phyloP scores from a whole-genome alignment of 768 basidiomycete species.

The Calocera cornea region DNA sequence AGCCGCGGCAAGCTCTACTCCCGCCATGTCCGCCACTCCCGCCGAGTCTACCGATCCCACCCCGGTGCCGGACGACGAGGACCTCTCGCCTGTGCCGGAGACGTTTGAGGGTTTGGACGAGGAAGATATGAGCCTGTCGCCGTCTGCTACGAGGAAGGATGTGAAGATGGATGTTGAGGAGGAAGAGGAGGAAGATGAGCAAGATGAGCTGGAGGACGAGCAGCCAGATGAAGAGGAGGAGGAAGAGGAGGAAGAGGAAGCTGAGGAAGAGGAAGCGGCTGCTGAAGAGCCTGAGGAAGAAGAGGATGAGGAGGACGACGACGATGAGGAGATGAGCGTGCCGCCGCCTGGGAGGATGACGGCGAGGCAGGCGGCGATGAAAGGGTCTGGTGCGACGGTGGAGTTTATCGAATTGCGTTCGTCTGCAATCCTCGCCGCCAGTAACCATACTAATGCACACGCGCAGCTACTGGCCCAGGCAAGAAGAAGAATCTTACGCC shows the following conservation, averaged over 20 bases:
- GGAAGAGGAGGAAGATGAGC: not conserved
- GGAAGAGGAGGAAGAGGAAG: not conserved
- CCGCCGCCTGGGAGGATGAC: not conserved
- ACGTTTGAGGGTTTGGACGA: not conserved
- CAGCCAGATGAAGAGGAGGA: not conserved
- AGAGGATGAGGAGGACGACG: not conserved
- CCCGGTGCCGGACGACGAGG: not conserved
- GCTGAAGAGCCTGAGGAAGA: not conserved
- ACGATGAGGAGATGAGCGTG: constrained; percentile 4
- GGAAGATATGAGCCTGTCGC: not conserved
- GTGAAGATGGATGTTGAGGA: not conserved
- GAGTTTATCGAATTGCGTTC: constrained; percentile 1
- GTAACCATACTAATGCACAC: not conserved
- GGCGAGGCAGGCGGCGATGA: not conserved
- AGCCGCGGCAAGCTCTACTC: constrained; percentile 2
- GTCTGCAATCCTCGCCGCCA: not conserved
- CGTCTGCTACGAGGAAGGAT: not conserved
- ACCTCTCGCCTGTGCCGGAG: not conserved
- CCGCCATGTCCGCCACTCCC: not conserved
- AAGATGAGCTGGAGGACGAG: not conserved
- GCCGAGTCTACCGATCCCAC: not conserved
- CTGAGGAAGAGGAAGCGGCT: not conserved
- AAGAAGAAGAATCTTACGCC: constrained; percentile 55
- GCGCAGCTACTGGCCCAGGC: constrained; percentile 19
- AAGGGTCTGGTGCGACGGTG: not conserved